Conservation (phyloP, 495 filamentous ascomycete genomes). For the Podospora pseudoanserina region DNA sequence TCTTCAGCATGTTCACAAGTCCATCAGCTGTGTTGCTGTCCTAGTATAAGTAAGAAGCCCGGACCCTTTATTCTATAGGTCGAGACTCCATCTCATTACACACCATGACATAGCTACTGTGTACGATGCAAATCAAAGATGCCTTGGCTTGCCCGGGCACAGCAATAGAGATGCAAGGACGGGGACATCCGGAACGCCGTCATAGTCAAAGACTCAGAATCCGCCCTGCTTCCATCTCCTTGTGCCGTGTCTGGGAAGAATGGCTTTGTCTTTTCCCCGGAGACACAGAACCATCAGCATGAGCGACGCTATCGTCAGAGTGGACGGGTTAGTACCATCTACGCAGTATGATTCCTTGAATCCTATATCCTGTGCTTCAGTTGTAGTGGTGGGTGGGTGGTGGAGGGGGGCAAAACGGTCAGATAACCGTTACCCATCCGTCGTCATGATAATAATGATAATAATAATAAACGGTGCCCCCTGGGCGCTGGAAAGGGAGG, state of each 20-base stretch:
- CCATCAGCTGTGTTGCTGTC: not conserved
- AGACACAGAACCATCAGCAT: constrained; percentile 1
- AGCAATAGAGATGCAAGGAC: not conserved
- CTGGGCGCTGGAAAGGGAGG: constrained; percentile 3
- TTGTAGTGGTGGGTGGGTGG: not conserved
- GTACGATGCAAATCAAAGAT: not conserved
- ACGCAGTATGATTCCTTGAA: not conserved
- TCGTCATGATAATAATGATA: not conserved
- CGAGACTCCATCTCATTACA: constrained; percentile 7
- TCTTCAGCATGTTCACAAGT: not conserved
- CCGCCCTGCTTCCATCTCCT: not conserved
- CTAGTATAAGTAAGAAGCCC: not conserved
- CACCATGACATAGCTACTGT: not conserved
- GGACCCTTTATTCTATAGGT: not conserved
- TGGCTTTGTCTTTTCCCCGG: constrained; percentile 5
- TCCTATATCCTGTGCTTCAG: not conserved
- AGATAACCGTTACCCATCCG: not conserved
- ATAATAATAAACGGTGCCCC: not conserved
- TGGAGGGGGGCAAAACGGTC: not conserved
- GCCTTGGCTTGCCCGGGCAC: constrained; percentile 1
- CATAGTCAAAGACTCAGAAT: not conserved
- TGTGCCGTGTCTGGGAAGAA: constrained; percentile 1
- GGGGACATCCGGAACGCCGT: not conserved
- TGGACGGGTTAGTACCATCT: not conserved
- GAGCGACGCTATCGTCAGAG: not conserved